Evolutionary conservation across 176 grass and related monocot genomes (phyloP), one percentile per base, ranked within the genome.

Genomic region (Chrysopogon serrulatus): DNA sequence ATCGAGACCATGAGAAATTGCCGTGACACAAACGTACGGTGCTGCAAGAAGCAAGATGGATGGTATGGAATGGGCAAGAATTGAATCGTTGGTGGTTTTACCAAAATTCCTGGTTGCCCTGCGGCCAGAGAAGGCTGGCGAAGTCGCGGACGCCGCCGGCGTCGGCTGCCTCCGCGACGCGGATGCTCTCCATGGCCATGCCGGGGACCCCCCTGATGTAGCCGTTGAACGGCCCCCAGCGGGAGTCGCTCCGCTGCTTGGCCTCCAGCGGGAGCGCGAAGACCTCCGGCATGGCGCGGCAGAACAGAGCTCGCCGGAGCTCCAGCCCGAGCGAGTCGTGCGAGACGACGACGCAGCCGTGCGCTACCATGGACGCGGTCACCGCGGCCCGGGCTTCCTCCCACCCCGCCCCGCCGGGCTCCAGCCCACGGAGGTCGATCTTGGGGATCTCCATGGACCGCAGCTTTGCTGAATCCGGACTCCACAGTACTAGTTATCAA

Each of bases 251-350:
- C 63, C 37, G 72, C 57, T 30, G 47, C 83, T 93, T 96, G 44
- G 70, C 34, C 66, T 82, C 86, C 1, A 74, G 18, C 2, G 93
- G 86, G 4, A 96, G 86, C 30, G 69, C 83, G 82, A 92, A 96
- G n/a, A 89, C 17, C 54, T 87, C 93, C 28, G 86, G 76, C 64
- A 85, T 1, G 19, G 84, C 71, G 7, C 35, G 42, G 66, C 41
- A 45, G 76, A 95, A 89, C 68, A 92, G 64, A 19, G 41, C 77
- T 21, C 43, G 79, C 64, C 83, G 85, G 28, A 86, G 61, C 76
- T 79, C 88, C 47, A 70, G 65, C n/a, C 48, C 43, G 14, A 92
- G 79, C 26, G 36, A 64, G 44, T 84, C 79, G 77, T 88, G 87
- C 51, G 85, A 36, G 51, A 80, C 80, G 6, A 76, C 30, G 72